These are phyloP conservation scores for Talaromyces sp. DNA, from an alignment of 2,329 filamentous ascomycete genomes.

Conservation along the genomic window DNA sequence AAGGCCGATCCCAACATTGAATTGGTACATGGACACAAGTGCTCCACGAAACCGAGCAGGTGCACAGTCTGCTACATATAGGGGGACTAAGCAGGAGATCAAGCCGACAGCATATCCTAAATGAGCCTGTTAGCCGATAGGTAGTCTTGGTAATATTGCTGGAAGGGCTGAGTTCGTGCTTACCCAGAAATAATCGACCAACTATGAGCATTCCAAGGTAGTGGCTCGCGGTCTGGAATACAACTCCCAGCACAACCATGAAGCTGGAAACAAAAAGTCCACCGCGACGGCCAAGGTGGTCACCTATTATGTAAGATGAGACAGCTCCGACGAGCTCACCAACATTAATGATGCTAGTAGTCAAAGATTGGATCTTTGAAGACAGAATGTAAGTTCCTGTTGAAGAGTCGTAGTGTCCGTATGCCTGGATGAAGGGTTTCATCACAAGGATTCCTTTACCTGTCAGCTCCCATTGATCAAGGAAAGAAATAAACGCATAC, in stretches of 20 bases:
- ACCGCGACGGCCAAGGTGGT: conserved; percentile 62
- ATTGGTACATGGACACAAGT: conserved; percentile 76
- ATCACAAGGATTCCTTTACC: not conserved
- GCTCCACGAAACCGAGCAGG: conserved; percentile 73
- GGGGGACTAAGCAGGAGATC: conserved; percentile 73
- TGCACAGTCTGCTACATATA: conserved; percentile 80
- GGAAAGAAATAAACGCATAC: not conserved
- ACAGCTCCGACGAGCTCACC: conserved; percentile 1
- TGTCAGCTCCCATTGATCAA: not conserved
- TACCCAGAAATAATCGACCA: conserved; percentile 66
- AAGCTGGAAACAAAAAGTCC: conserved; percentile 67
- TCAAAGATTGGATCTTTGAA: not conserved
- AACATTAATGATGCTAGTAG: conserved; percentile 8
- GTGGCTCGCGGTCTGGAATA: conserved; percentile 60
- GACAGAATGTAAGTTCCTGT: not conserved
- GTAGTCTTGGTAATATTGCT: not conserved
- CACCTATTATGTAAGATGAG: conserved; percentile 30
- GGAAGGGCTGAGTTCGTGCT: not conserved
- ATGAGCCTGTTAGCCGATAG: not conserved
- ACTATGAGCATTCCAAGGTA: conserved; percentile 62
- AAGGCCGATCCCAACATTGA: conserved; percentile 76
- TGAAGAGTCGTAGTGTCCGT: conserved; percentile 3
- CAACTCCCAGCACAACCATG: conserved; percentile 67
- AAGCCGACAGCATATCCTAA: conserved; percentile 69
- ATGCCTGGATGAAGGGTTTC: conserved; percentile 1